These are phyloP conservation scores for Calonectria pseudoturangicola DNA, from an alignment of 2,329 filamentous ascomycete species.

Conservation along the genomic window DNA sequence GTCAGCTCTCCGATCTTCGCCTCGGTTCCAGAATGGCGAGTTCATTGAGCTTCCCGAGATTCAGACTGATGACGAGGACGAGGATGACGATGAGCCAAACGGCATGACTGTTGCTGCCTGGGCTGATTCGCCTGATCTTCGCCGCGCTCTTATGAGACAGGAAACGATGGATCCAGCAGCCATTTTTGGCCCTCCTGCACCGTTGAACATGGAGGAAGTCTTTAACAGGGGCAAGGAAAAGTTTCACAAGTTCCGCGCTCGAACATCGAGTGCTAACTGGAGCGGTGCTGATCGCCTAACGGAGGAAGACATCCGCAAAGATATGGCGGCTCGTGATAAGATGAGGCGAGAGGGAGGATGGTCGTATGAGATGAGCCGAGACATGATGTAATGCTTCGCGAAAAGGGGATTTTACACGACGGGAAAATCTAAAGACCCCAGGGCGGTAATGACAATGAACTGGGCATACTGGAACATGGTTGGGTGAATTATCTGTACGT, in stretches of 20 bases:
- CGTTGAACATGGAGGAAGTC: slow-evolving; percentile 96
- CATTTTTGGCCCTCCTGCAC: slow-evolving; percentile 92
- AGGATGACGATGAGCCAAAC: slow-evolving; percentile 80
- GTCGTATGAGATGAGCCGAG: slow-evolving; percentile 79
- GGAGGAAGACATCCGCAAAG: slow-evolving; percentile 88
- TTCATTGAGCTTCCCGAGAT: slow-evolving; percentile 95
- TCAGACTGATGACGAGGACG: slow-evolving; percentile 93
- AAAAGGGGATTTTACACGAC: slow-evolving; percentile 32
- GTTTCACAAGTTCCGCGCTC: slow-evolving; percentile 89
- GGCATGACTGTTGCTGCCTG: slow-evolving; percentile 79
- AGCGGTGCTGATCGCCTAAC: slow-evolving; percentile 87
- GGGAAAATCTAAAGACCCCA: slow-evolving; percentile 41
- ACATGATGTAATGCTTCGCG: slow-evolving; percentile 61
- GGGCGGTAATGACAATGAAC: slow-evolving; percentile 37
- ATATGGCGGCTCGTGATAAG: slow-evolving; percentile 86
- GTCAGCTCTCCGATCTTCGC: slow-evolving; percentile 80
- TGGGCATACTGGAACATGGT: slow-evolving; percentile 42
- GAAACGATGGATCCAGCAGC: slow-evolving; percentile 88
- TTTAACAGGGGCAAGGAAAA: slow-evolving; percentile 92
- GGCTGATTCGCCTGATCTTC: slow-evolving; percentile 91
- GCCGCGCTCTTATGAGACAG: slow-evolving; percentile 84
- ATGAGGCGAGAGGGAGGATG: slow-evolving; percentile 90
- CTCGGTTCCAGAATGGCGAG: slow-evolving; percentile 91
- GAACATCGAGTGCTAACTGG: slow-evolving; percentile 98
- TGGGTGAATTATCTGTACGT: slow-evolving; percentile 41